Percentiles rank a stretch among this genome's conserved stretches.
These are phyloP conservation scores for Porodaedalea pini DNA, from an alignment of 1,284 basidiomycete species.

Conservation along the genomic window DNA sequence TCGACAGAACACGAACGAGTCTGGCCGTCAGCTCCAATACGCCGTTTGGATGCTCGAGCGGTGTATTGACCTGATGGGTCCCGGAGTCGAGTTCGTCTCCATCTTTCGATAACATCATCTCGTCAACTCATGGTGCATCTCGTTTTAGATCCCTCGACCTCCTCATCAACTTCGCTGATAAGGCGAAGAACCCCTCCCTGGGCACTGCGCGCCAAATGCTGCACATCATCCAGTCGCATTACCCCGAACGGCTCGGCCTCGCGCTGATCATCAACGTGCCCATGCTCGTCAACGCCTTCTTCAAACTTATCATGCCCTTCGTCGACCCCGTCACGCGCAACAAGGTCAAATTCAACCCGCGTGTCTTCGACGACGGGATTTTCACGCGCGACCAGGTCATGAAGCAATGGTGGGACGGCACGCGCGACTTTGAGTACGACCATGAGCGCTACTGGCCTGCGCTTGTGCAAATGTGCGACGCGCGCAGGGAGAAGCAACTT, in stretches of 20 bases:
- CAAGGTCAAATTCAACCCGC: conserved; percentile 70
- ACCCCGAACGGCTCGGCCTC: conserved; percentile 89
- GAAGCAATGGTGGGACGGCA: conserved; percentile 59
- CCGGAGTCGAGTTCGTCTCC: conserved; percentile 70
- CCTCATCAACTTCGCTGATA: conserved; percentile 82
- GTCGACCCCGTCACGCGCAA: conserved; percentile 74
- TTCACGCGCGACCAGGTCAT: conserved; percentile 58
- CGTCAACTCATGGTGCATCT: neutral
- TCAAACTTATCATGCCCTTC: conserved; percentile 79
- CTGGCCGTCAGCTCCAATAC: conserved; percentile 71
- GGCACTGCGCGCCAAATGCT: conserved; percentile 58
- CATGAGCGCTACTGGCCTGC: conserved; percentile 75
- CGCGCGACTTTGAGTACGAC: conserved; percentile 58
- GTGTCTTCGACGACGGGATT: conserved; percentile 42
- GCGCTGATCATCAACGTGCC: conserved; percentile 84
- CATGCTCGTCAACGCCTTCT: conserved; percentile 76
- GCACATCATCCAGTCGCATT: conserved; percentile 82
- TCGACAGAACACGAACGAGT: conserved; percentile 79
- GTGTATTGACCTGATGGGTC: conserved; percentile 67
- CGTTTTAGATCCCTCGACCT: conserved; percentile 57
- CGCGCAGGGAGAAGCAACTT: conserved; percentile 47
- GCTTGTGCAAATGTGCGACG: conserved; percentile 53
- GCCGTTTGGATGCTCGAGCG: conserved; percentile 74
- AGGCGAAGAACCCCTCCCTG: conserved; percentile 72
- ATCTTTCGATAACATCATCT: neutral